A percentile compares a stretch with the other conserved stretches of the same genome.
Evolutionary conservation across 805 yeast species (phyloP).

Genomic region (Saturnispora dispora): DNA sequence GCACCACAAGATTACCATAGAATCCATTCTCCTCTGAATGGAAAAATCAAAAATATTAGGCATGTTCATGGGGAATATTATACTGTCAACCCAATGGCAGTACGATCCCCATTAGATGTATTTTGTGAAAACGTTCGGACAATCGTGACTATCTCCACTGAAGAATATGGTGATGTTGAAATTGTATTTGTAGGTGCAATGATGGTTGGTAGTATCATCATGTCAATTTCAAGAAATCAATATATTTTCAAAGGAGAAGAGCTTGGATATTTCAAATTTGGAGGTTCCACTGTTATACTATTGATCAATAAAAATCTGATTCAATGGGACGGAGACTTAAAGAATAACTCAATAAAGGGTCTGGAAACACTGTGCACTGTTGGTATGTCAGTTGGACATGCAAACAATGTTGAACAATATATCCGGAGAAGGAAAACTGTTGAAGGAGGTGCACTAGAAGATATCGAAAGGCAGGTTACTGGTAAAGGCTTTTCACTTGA

Average conservation of each 20-base stretch:
- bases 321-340: slow-evolving; percentile 64
- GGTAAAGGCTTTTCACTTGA: slow-evolving; percentile 10
- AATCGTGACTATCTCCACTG: slow-evolving; percentile 65
- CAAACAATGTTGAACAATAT: slow-evolving; percentile 29
- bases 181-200: slow-evolving; percentile 90
- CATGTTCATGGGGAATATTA: slow-evolving; percentile 84
- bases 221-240: slow-evolving; percentile 58
- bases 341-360: slow-evolving; percentile 54
- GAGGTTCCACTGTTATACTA: slow-evolving; percentile 80
- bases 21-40: slow-evolving; percentile 82
- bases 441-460: slow-evolving; percentile 5
- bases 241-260: slow-evolving; percentile 63
- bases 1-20: slow-evolving; percentile 98
- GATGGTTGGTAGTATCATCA: slow-evolving; percentile 92
- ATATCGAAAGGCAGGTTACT: slow-evolving; percentile 14
- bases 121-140: slow-evolving; percentile 86
- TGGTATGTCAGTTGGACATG: slow-evolving; percentile 88
- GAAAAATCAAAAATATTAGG: slow-evolving; percentile 54
- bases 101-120: slow-evolving; percentile 79
- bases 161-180: slow-evolving; percentile 67
- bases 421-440: not conserved
- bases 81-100: slow-evolving; percentile 97
- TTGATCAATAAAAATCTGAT: slow-evolving; percentile 46
- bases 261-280: slow-evolving; percentile 90
- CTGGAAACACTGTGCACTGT: slow-evolving; percentile 81